These are phyloP conservation scores for Pugionium cornutum DNA, from an alignment of 345 rosid species.

Conservation along the genomic window DNA sequence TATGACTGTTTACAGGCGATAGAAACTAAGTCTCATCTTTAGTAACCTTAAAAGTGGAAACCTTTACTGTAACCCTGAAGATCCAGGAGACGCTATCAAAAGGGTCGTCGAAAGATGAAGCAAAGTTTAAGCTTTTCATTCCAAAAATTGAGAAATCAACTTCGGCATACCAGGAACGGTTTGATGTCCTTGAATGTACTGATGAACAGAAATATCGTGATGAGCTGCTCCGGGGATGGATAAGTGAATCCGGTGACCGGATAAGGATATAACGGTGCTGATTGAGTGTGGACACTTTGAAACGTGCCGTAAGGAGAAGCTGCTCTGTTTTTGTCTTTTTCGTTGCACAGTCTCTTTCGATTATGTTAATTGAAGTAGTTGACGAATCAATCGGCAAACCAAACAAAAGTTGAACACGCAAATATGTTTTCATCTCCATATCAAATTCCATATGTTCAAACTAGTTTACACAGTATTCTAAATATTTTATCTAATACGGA, in stretches of 20 bases:
- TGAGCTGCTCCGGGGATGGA: conserved; percentile 56
- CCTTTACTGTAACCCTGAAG: too few species aligned
- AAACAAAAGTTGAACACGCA: conserved; percentile 35
- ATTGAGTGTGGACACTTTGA: conserved; percentile 83
- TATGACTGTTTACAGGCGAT: too few species aligned
- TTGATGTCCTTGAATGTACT: conserved; percentile 65
- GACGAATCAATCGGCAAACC: conserved; percentile 20
- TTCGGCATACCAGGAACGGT: conserved; percentile 54
- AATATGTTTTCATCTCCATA: conserved; percentile 1
- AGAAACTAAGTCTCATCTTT: too few species aligned
- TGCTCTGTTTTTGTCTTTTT: conserved; percentile 43
- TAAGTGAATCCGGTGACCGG: conserved; percentile 72
- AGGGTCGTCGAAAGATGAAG: background rate
- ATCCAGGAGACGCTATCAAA: too few species aligned
- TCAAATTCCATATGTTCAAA: conserved; percentile 8
- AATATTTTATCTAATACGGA: background rate
- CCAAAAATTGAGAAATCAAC: too few species aligned
- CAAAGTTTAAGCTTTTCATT: background rate
- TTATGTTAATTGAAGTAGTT: conserved; percentile 12
- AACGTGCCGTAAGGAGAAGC: conserved; percentile 72
- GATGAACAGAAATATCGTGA: conserved; percentile 41
- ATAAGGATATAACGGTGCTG: conserved; percentile 35
- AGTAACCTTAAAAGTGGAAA: too few species aligned
- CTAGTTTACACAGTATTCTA: conserved; percentile 4
- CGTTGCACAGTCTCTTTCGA: conserved; percentile 31